A percentile compares a stretch with the other conserved stretches of the same genome.
These are phyloP conservation scores for Lizonia empirigonia DNA, from an alignment of 2,329 filamentous ascomycete genomes.

Conservation along the genomic window DNA sequence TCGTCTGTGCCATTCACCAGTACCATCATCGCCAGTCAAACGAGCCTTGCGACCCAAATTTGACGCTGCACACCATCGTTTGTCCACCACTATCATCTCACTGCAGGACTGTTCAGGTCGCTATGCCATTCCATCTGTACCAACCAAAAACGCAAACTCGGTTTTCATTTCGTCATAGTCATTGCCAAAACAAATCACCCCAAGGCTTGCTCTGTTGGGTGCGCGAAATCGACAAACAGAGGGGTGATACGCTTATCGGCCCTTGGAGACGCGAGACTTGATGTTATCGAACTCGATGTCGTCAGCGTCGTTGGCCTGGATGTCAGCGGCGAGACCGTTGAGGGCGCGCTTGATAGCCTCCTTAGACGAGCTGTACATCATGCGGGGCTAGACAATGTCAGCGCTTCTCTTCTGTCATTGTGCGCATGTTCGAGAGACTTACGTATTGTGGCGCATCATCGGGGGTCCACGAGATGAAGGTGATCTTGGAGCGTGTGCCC, in stretches of 20 bases:
- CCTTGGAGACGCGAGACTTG: conserved; percentile 60
- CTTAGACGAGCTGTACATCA: conserved; percentile 90
- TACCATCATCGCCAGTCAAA: conserved; percentile 22
- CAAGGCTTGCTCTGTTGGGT: conserved; percentile 23
- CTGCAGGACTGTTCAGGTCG: conserved; percentile 2
- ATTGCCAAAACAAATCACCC: conserved; percentile 23
- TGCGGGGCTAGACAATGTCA: conserved; percentile 69
- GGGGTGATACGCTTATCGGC: conserved; percentile 48
- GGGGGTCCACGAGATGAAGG: conserved; percentile 40
- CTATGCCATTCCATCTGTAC: conserved; percentile 19
- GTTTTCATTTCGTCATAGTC: conserved; percentile 27
- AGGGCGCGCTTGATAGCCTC: conserved; percentile 81
- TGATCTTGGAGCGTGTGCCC: conserved; percentile 67
- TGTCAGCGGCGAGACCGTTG: conserved; percentile 74
- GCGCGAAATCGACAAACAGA: conserved; percentile 27
- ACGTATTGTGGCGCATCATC: conserved; percentile 80
- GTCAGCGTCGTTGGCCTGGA: conserved; percentile 83
- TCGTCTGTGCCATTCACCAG: conserved; percentile 32
- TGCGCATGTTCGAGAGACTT: too few relatives aligned
- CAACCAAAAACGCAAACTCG: conserved; percentile 21
- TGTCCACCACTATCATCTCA: background rate
- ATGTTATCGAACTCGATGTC: conserved; percentile 80
- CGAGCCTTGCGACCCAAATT: conserved; percentile 22
- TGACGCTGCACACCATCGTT: conserved; percentile 15
- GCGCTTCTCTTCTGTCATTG: too few relatives aligned